Base-by-base conservation (phyloP, 2,329 filamentous ascomycete species). In the Colletotrichum nymphaeae region DNA sequence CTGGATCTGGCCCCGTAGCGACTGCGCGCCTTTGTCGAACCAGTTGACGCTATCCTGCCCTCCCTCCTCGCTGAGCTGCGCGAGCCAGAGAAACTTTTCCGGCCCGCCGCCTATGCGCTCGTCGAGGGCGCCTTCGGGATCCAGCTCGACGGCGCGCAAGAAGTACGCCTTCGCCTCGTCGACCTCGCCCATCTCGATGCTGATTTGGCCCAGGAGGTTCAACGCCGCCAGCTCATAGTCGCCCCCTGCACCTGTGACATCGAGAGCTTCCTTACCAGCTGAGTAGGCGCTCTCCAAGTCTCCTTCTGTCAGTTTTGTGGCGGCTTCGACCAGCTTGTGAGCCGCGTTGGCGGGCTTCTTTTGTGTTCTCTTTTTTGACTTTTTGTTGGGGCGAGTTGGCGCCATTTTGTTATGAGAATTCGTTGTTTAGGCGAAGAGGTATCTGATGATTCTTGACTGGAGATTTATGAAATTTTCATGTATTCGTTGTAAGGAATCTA, bases 1-100 rank as follows among this genome's bases (percentile, higher is more conserved):
- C 77, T 91, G 90, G 76, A 97, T 93, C 81, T 93, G 92, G 75
- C 87, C 85, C 79, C 94, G 90, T 79, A 99, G 86, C 64, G 93
- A 91, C 52, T 88, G 86, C 0, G 94, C 93, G 14, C 95, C 94
- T 76, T 87, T 88, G 81, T 93, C 90, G 79, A 90, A 93, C 92
- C 92, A 94, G 66, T 78, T 76, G 16, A 94, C 89, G 77, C 90
- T 93, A 78, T 93, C 91, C 59, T 87, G 83, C 1, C 92, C 92
- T 46, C 92, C 92, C 59, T 92, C 88, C 73, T 93, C 90, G 80
- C 90, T 97, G 78, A 99, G 88, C 84, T 99, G 97, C 75, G 97
- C 97, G 72, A 99, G 87, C 90, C 95, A 97, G 62, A 98, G 85
- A 80, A 98, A 98, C 84, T 98, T 98, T 80, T 98, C 96, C 0